Conservation (phyloP, 257 asterid species). For the Rauvolfia tetraphylla region DNA sequence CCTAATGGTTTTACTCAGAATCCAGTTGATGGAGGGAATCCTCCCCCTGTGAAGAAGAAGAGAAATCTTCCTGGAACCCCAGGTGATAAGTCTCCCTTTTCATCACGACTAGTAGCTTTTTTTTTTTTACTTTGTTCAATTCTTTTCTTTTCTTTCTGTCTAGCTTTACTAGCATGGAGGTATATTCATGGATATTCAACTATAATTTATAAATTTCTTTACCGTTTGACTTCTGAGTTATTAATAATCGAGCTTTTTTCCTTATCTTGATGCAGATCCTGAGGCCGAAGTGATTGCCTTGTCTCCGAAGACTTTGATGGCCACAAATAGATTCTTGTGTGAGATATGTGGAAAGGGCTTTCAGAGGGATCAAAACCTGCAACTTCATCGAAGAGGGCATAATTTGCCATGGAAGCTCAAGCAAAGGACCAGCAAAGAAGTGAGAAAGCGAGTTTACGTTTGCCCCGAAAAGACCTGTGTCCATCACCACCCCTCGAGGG, state of each 20-base stretch:
- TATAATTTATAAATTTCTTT: background rate
- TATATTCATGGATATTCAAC: constrained; percentile 20
- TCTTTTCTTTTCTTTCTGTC: background rate
- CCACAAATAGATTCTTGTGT: constrained; percentile 79
- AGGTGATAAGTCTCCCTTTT: constrained; percentile 33
- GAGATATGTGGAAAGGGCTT: constrained; percentile 95
- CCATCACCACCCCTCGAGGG: constrained; percentile 80
- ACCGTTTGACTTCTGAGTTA: background rate
- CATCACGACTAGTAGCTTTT: background rate
- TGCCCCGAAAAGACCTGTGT: constrained; percentile 87
- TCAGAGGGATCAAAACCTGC: constrained; percentile 86
- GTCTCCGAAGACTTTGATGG: constrained; percentile 91
- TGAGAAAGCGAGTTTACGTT: constrained; percentile 72
- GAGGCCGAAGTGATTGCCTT: constrained; percentile 86
- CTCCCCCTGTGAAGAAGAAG: constrained; percentile 64
- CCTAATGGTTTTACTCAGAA: constrained; percentile 39
- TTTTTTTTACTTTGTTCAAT: background rate
- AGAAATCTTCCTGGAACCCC: constrained; percentile 94
- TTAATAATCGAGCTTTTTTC: background rate
- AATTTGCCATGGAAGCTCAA: constrained; percentile 91
- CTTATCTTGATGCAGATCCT: constrained; percentile 51
- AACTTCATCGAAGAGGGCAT: constrained; percentile 88
- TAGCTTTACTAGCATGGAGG: constrained; percentile 9
- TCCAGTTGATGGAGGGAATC: constrained; percentile 46
- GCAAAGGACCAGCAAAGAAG: constrained; percentile 70